These are phyloP conservation scores for Neonectria faginata DNA, from an alignment of 2,329 filamentous ascomycete species.

Conservation along the genomic window DNA sequence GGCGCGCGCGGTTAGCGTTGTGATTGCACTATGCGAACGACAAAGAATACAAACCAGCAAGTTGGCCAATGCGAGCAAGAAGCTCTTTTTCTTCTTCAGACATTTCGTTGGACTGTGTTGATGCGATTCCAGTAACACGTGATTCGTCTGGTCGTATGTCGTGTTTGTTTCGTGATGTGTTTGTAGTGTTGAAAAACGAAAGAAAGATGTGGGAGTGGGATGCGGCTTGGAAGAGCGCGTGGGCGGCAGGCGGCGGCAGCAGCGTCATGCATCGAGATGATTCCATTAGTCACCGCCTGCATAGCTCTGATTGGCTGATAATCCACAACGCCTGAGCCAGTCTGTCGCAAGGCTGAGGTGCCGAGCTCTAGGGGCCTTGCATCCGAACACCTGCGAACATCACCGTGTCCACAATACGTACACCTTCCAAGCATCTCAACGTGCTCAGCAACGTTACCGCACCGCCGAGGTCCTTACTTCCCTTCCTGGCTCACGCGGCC, in stretches of 20 bases:
- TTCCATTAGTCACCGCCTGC: constrained; percentile 40
- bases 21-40: constrained; percentile 25
- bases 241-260: constrained; percentile 16
- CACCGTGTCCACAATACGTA: background rate
- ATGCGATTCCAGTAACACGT: background rate
- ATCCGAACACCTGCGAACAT: constrained; percentile 1
- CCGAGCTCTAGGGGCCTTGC: constrained; percentile 10
- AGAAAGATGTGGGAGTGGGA: constrained; percentile 6
- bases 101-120: constrained; percentile 49
- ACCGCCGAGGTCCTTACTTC: background rate
- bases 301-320: constrained; percentile 35
- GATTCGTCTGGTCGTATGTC: background rate
- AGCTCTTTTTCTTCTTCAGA: constrained; percentile 64
- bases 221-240: constrained; percentile 11
- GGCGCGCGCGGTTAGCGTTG: constrained; percentile 38
- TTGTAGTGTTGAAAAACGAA: constrained; percentile 8
- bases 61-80: constrained; percentile 64
- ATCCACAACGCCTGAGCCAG: constrained; percentile 17
- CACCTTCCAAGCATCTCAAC: background rate
- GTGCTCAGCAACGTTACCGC: no score
- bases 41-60: constrained; percentile 57
- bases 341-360: constrained; percentile 40
- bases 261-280: constrained; percentile 33
- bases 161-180: constrained; percentile 2
- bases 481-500: background rate